These are phyloP conservation scores for Claviceps humidiphila DNA, from an alignment of 2,329 filamentous ascomycete genomes.

Conservation along the genomic window DNA sequence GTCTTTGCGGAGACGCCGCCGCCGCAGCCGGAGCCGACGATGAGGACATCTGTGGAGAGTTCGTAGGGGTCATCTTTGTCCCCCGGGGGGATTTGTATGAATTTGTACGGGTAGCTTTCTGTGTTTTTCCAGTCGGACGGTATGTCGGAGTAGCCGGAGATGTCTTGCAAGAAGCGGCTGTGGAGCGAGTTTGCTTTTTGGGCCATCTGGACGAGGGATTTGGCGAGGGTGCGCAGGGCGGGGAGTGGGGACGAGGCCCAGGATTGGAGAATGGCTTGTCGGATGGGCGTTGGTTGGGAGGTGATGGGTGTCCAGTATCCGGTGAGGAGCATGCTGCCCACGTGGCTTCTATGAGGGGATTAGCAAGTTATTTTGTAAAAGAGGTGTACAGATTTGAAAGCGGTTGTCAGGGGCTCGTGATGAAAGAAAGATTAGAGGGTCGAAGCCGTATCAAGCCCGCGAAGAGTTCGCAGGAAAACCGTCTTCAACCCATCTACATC, in stretches of 20 bases:
- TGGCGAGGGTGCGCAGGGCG: constrained; percentile 40
- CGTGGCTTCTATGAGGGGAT: constrained; percentile 34
- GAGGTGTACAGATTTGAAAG: no score
- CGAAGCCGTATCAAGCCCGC: no score
- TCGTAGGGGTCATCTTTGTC: constrained; percentile 30
- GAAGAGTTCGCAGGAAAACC: no score
- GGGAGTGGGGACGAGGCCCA: constrained; percentile 49
- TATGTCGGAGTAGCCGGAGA: constrained; percentile 45
- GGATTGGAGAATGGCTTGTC: constrained; percentile 46
- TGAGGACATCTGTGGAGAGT: constrained; percentile 67
- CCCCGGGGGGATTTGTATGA: constrained; percentile 40
- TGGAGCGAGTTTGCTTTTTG: constrained; percentile 42
- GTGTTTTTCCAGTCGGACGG: constrained; percentile 37
- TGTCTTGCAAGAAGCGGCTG: constrained; percentile 37
- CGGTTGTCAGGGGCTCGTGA: no score
- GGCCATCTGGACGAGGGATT: constrained; percentile 39
- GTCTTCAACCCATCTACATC: no score
- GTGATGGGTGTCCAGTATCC: constrained; percentile 51
- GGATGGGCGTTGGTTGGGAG: constrained; percentile 44
- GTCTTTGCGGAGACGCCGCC: constrained; percentile 72
- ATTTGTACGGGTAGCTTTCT: constrained; percentile 42
- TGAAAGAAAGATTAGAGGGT: no score
- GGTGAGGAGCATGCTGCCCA: constrained; percentile 52
- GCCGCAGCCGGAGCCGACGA: constrained; percentile 79
- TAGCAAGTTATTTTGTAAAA: no score